These are phyloP conservation scores for Coniferiporia sulphurascens DNA, from an alignment of 1,284 basidiomycete species.

Conservation along the genomic window DNA sequence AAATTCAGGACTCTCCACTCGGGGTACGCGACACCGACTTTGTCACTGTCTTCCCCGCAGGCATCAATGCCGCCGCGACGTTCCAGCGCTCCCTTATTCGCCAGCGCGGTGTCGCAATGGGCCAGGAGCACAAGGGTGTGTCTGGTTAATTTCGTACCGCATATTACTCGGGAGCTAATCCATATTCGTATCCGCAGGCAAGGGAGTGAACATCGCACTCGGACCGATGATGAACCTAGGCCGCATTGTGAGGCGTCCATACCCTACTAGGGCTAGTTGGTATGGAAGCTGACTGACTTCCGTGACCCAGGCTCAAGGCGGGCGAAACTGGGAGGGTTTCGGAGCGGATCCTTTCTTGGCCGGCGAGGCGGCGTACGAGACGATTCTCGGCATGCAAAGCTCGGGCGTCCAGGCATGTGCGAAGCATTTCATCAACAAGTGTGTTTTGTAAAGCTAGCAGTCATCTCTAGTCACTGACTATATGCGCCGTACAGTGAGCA, in stretches of 20 bases:
- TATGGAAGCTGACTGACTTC: background rate
- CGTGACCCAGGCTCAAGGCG: constrained; percentile 33
- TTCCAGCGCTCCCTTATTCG: constrained; percentile 66
- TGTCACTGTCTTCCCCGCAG: constrained; percentile 56
- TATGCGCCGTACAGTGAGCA: constrained; percentile 49
- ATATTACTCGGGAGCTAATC: background rate
- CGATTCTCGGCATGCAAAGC: constrained; percentile 69
- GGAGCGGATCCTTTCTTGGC: constrained; percentile 73
- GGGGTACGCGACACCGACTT: constrained; percentile 42
- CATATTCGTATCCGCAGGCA: constrained; percentile 34
- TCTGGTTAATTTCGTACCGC: background rate
- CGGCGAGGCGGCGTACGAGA: constrained; percentile 70
- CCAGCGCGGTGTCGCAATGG: constrained; percentile 69
- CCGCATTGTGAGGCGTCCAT: constrained; percentile 37
- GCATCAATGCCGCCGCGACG: constrained; percentile 53
- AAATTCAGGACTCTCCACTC: constrained; percentile 44
- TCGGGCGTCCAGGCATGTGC: constrained; percentile 73
- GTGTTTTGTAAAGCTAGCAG: constrained; percentile 23
- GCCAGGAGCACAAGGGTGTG: constrained; percentile 57
- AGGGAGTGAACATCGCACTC: constrained; percentile 73
- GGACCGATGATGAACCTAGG: constrained; percentile 71
- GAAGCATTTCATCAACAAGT: constrained; percentile 77
- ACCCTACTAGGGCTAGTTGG: background rate
- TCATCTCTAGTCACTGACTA: background rate
- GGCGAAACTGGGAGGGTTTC: constrained; percentile 86